A percentile compares a stretch with the other conserved stretches of the same genome.
These are phyloP conservation scores for Phytophthora agathidicida DNA, from an alignment of 352 stramenopile species.

Conservation along the genomic window DNA sequence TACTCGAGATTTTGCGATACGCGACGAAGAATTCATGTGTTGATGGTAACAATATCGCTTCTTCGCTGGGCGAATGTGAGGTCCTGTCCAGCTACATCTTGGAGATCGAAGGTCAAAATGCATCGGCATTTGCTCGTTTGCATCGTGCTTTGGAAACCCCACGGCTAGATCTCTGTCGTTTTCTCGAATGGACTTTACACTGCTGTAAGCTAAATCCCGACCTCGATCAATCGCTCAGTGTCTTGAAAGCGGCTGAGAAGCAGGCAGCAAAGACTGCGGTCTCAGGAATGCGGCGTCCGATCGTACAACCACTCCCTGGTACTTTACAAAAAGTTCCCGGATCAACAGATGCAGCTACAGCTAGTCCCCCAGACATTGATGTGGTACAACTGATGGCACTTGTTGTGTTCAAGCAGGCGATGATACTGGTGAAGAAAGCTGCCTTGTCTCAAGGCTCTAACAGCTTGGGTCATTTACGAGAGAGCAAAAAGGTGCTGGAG, in stretches of 20 bases:
- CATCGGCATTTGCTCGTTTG: conserved; percentile 25
- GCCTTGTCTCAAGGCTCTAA: neutral
- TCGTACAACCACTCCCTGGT: conserved; percentile 2
- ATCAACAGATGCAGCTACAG: neutral
- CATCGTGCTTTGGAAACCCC: conserved; percentile 21
- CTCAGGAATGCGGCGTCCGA: conserved; percentile 11
- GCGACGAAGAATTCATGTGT: conserved; percentile 1
- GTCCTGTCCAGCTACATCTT: conserved; percentile 37
- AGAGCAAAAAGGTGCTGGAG: conserved; percentile 24
- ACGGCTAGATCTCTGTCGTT: conserved; percentile 32
- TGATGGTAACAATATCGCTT: conserved; percentile 4
- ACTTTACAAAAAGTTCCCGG: neutral
- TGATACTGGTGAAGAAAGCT: conserved; percentile 26
- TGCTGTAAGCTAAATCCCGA: conserved; percentile 31
- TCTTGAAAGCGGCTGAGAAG: conserved; percentile 30
- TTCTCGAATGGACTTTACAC: conserved; percentile 41
- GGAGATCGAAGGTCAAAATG: conserved; percentile 42
- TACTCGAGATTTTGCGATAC: conserved; percentile 47
- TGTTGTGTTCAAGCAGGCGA: conserved; percentile 42
- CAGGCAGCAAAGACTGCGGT: conserved; percentile 19
- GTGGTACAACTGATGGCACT: conserved; percentile 34
- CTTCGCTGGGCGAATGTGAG: conserved; percentile 12
- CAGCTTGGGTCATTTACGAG: conserved; percentile 8
- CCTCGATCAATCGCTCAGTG: conserved; percentile 9
- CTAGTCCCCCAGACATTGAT: conserved; percentile 19